Evolutionary conservation across 495 filamentous ascomycete species (phyloP), one percentile per base, ranked within the genome.

Genomic region (Penicillium ucsense): DNA sequence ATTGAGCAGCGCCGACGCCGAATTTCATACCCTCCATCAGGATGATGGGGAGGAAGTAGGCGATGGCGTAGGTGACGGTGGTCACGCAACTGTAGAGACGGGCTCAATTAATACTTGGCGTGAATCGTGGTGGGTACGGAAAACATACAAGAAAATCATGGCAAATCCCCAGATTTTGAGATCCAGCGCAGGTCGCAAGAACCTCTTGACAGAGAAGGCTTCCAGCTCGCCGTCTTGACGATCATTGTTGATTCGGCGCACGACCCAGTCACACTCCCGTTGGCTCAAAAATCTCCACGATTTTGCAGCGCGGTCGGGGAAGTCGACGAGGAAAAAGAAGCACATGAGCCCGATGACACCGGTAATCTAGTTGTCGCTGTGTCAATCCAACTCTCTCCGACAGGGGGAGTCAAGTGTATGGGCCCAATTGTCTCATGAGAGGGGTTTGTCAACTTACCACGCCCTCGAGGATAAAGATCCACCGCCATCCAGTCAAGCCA

Each of bases 21-120:
- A 81, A 86, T 31, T 74, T 73, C 73, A 86, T 76, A 44, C 74
- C 75, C 3, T 59, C 54, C 4, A 57, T 49, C 9, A 85, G 74
- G 57, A 85, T 84, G 54, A 83, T 74, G 29, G 82, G 82, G 10
- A 85, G 62, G 66, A 84, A 85, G 65, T 82, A 84, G 35, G 80
- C 78, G 35, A 84, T 78, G 8, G 80, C 75, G 55, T 84, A 83
- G 27, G 77, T 70, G 49, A 77, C 69, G 11, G 79, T 82, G 5
- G 79, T 80, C 20, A 70, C 67, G 59, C 67, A 75, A 62, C 65
- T 65, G 43, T 33, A 11, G 36, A 28, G 20, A 20, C 20, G 20
- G 20, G 20, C 20, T 20, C 20, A 20, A 20, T 20, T 20, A 20
- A 20, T 20, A 20, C 6, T 35, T 10, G 34, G 34, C 7, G 2